A percentile compares a stretch with the other conserved stretches of the same genome.
Conservation (phyloP, 2,329 filamentous ascomycete species). For the Pseudocercospora crystallina region DNA sequence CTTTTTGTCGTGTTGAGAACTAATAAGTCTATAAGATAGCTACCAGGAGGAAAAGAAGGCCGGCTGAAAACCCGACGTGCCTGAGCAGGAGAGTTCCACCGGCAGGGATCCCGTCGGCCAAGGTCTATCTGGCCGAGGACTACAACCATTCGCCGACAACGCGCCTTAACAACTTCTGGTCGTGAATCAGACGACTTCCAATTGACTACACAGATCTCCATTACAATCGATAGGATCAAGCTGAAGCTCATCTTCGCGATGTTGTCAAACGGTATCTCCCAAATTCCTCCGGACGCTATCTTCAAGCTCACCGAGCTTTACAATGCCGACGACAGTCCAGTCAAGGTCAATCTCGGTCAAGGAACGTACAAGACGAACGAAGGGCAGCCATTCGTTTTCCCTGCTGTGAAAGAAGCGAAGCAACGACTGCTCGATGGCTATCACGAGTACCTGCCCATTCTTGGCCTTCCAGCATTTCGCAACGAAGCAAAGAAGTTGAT, state of each 20-base stretch:
- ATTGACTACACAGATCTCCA: too few species aligned
- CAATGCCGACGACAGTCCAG: conserved; percentile 68
- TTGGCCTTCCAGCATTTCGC: conserved; percentile 89
- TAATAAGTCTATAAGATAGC: too few species aligned
- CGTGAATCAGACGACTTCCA: too few species aligned
- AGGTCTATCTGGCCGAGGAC: too few species aligned
- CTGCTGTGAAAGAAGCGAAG: conserved; percentile 86
- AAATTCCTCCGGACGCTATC: background rate
- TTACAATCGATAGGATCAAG: too few species aligned
- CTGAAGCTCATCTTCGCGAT: background rate
- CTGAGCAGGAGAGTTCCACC: too few species aligned
- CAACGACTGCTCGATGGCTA: conserved; percentile 80
- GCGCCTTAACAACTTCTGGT: too few species aligned
- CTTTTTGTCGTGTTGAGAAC: too few species aligned
- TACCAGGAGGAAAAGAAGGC: too few species aligned
- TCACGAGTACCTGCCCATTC: conserved; percentile 98
- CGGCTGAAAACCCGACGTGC: too few species aligned
- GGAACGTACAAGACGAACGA: conserved; percentile 97
- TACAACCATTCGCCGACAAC: too few species aligned
- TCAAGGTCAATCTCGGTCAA: conserved; percentile 98
- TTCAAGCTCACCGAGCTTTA: background rate
- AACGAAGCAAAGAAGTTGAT: conserved; percentile 85
- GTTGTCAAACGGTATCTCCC: background rate
- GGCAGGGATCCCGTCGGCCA: too few species aligned
- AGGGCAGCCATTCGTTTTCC: conserved; percentile 96